Evolutionary conservation across 345 rosid species (phyloP).

Genomic region (Toxicodendron radicans): DNA sequence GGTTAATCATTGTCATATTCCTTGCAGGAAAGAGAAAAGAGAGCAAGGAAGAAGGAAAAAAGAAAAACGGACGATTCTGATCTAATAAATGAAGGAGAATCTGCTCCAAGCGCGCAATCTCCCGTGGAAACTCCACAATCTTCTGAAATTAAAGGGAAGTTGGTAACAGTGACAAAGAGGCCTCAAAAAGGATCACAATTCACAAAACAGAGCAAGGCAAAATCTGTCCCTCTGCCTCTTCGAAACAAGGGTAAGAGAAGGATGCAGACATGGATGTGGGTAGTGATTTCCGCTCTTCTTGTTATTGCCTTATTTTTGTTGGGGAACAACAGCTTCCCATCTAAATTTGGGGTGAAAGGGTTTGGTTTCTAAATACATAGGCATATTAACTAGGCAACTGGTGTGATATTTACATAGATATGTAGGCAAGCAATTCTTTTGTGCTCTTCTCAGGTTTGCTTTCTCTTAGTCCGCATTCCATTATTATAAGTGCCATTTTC

Average conservation of each 20-base stretch:
- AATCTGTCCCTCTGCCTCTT: slow-evolving; percentile 63
- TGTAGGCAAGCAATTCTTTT: slow-evolving; percentile 35
- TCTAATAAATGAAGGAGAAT: slow-evolving; percentile 30
- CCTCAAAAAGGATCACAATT: slow-evolving; percentile 42
- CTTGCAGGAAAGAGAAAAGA: slow-evolving; percentile 80
- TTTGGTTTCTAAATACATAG: slow-evolving; percentile 13
- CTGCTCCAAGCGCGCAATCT: slow-evolving; percentile 32
- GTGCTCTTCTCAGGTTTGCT: slow-evolving; percentile 14
- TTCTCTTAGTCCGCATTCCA: slow-evolving; percentile 10
- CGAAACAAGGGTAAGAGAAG: slow-evolving; percentile 72
- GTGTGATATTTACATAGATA: slow-evolving; percentile 19
- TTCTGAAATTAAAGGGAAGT: slow-evolving; percentile 37
- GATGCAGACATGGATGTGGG: slow-evolving; percentile 85
- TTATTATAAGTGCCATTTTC: slow-evolving; percentile 11
- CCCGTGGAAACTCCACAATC: slow-evolving; percentile 40
- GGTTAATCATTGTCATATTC: not conserved
- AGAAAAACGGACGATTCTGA: slow-evolving; percentile 36
- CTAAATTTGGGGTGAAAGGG: slow-evolving; percentile 22
- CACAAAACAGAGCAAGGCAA: slow-evolving; percentile 56
- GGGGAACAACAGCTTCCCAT: slow-evolving; percentile 48
- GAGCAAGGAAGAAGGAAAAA: slow-evolving; percentile 71
- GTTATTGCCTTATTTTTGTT: slow-evolving; percentile 52
- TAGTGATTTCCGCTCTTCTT: slow-evolving; percentile 31
- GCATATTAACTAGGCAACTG: not conserved
- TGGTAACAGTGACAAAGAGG: slow-evolving; percentile 34